A percentile compares a stretch with the other conserved stretches of the same genome.
phyloP scores from a whole-genome alignment of 805 yeast species.

The Zygosaccharomyces bailii region DNA sequence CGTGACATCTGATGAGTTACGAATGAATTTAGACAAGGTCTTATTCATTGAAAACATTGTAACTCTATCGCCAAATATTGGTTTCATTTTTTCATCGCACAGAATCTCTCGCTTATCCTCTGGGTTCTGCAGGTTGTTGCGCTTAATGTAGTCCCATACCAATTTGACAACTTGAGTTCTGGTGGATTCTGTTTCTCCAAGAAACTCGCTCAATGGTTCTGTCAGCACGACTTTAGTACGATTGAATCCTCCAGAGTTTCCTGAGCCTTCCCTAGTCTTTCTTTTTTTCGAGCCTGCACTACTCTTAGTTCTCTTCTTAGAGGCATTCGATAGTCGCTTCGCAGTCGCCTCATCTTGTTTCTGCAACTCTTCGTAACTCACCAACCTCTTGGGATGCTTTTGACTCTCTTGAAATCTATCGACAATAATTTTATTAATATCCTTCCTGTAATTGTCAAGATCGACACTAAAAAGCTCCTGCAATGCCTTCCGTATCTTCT shows the following conservation, averaged over 20 bases:
- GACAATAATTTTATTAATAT: constrained; percentile 57
- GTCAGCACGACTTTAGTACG: constrained; percentile 48
- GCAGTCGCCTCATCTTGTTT: constrained; percentile 53
- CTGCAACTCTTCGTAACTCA: constrained; percentile 39
- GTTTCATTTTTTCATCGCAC: constrained; percentile 56
- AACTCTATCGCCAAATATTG: constrained; percentile 58
- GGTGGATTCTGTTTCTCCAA: constrained; percentile 47
- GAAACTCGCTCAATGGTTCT: constrained; percentile 46
- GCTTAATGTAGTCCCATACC: constrained; percentile 69
- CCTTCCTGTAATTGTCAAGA: constrained; percentile 49
- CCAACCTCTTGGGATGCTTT: constrained; percentile 32
- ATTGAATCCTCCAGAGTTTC: constrained; percentile 30
- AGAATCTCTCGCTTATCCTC: constrained; percentile 58
- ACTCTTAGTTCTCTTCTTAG: constrained; percentile 14
- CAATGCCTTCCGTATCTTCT: constrained; percentile 66
- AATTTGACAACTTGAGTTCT: constrained; percentile 68
- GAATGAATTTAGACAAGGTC: constrained; percentile 49
- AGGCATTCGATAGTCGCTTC: constrained; percentile 40
- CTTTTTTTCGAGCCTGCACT: constrained; percentile 15
- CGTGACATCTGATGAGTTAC: constrained; percentile 32
- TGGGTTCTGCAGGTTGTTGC: constrained; percentile 61
- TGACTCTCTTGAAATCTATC: constrained; percentile 51
- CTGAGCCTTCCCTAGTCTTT: constrained; percentile 12
- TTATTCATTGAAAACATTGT: constrained; percentile 59
- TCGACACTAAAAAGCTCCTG: constrained; percentile 63